phyloP scores from a whole-genome alignment of 495 filamentous ascomycete genomes.

The Daldinia bambusicola region DNA sequence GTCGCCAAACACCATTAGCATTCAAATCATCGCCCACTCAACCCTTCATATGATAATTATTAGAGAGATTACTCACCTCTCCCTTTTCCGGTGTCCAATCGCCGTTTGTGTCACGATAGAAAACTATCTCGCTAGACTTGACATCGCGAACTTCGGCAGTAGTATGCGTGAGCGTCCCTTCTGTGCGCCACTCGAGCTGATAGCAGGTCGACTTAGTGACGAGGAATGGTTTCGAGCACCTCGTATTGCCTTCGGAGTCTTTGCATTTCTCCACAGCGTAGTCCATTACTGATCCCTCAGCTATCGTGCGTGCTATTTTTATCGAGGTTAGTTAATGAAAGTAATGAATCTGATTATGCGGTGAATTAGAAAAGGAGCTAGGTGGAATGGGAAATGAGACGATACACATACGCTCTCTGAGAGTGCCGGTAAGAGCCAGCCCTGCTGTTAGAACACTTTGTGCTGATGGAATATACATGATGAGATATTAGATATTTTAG shows the following conservation, averaged over 20 bases:
- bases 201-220: conserved; percentile 50
- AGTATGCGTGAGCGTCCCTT: conserved; percentile 52
- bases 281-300: conserved; percentile 49
- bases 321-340: background rate
- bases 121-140: conserved; percentile 51
- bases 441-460: conserved; percentile 49
- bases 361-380: background rate
- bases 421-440: conserved; percentile 44
- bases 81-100: conserved; percentile 53
- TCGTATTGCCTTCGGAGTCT: conserved; percentile 47
- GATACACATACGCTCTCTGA: conserved; percentile 39
- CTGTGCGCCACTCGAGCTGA: conserved; percentile 52
- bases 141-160: conserved; percentile 54
- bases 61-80: conserved; percentile 14
- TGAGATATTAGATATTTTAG: background rate
- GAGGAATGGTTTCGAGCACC: conserved; percentile 53
- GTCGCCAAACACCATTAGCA: conserved; percentile 1
- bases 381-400: background rate
- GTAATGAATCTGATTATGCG: background rate
- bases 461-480: conserved; percentile 49
- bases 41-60: background rate
- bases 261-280: conserved; percentile 50
- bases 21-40: background rate
- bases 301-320: conserved; percentile 37
- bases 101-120: conserved; percentile 55